Evolutionary conservation across 805 yeast genomes (phyloP).

Genomic region (Ogataea polymorpha): DNA sequence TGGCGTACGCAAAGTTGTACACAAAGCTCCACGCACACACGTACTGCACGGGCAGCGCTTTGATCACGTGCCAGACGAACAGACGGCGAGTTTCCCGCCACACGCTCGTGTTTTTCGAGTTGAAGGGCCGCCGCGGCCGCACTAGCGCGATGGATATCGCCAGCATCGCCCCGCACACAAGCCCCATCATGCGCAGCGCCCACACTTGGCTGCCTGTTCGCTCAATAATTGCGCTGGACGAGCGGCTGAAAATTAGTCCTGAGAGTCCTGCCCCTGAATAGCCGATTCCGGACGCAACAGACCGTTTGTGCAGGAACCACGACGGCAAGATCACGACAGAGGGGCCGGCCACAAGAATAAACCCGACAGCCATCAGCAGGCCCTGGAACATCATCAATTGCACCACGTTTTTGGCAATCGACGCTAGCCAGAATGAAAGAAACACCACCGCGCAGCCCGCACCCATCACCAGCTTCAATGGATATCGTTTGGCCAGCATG

Average conservation of each 20-base stretch:
- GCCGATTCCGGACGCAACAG: constrained; percentile 48
- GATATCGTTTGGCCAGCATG: constrained; percentile 45
- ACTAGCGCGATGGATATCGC: constrained; percentile 20
- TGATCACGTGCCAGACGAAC: constrained; percentile 16
- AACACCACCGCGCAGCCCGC: constrained; percentile 41
- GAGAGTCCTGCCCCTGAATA: constrained; percentile 53
- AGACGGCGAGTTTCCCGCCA: constrained; percentile 18
- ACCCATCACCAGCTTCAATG: constrained; percentile 44
- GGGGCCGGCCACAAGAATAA: constrained; percentile 38
- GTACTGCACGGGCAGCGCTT: constrained; percentile 25
- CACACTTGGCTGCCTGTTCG: constrained; percentile 41
- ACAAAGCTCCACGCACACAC: constrained; percentile 24
- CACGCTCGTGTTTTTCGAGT: constrained; percentile 18
- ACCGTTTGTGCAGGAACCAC: constrained; percentile 45
- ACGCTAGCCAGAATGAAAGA: constrained; percentile 42
- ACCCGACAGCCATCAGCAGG: constrained; percentile 41
- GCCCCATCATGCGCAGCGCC: constrained; percentile 46
- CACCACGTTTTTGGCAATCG: constrained; percentile 39
- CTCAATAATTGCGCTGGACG: constrained; percentile 40
- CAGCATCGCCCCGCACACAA: constrained; percentile 25
- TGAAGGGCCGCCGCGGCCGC: constrained; percentile 23
- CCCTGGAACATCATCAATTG: constrained; percentile 51
- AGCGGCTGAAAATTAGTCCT: constrained; percentile 45
- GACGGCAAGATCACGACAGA: constrained; percentile 39
- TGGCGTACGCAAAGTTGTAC: constrained; percentile 34